Evolutionary conservation across 1,284 basidiomycete species (phyloP), one percentile per base, ranked within the genome.

Genomic region (Peniophora sp.): DNA sequence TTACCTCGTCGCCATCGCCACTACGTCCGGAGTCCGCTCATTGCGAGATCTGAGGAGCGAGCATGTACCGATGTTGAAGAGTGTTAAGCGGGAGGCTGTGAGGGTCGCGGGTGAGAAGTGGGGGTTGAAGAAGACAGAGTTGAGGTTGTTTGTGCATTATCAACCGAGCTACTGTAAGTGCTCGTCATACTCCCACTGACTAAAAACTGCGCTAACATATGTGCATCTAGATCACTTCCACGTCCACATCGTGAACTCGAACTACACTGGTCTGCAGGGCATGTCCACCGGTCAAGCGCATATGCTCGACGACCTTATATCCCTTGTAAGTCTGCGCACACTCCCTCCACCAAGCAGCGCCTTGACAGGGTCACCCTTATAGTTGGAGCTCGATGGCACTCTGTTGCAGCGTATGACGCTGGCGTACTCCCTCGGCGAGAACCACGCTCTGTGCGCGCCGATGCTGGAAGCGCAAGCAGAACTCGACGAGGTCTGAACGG

Each of bases 121-220:
- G 77, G 79, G 78, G 0, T 66, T 93, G 2, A 65, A 65, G 0
- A 56, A 63, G 2, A 81, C 81, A 2, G 74, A 81, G 20, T 61
- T 97, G 53, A 71, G 93, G 53, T 77, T 96, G 71, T 96, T 86
- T 61, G 70, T 98, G 23, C 96, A 99, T 64, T 98, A 99, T 64
- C 95, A 97, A 64, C 96, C 96, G 0, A 91, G 85, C 38, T 98
- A 97, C 63, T 98, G 95, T 96, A 56, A 62, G 90, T 74, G 0
- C 35, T 24, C 44, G 19, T 50, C 39, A 1, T 17, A 1, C 3
- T 46, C 25, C 5, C 22, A 10, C 27, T 27, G 35, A 14, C 19
- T 22, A 1, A 38, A 17, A 10, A n/a, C 10, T 5, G 8, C 38
- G 19, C 38, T 41, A 16, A 32, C 45, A 19, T 17, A 27, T 51